phyloP scores from a whole-genome alignment of 768 basidiomycete genomes.

The Termitomyces sp. region DNA sequence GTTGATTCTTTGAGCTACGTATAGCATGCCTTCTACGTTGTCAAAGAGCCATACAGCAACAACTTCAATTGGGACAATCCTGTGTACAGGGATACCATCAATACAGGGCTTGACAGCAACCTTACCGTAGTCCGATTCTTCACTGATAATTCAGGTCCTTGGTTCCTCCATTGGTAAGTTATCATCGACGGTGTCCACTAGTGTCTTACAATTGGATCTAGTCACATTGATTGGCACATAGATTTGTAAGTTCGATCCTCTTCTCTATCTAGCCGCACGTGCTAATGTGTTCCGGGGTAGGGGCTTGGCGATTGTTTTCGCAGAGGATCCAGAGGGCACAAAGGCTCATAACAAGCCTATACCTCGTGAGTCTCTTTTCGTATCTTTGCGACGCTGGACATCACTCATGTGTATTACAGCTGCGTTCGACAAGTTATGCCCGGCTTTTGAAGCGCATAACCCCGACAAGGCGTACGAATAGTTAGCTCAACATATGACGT shows the following conservation, averaged over 20 bases:
- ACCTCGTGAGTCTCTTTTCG: not conserved
- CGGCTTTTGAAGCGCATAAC: not conserved
- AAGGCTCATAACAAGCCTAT: not conserved
- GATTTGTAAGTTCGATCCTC: not conserved
- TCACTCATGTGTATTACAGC: not conserved
- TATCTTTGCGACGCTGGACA: not conserved
- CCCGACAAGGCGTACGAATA: not conserved
- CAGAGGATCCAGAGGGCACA: slow-evolving; percentile 3
- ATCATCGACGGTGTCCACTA: not conserved
- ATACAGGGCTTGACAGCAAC: slow-evolving; percentile 22
- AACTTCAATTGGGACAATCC: slow-evolving; percentile 19
- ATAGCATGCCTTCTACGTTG: slow-evolving; percentile 32
- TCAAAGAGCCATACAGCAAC: slow-evolving; percentile 23
- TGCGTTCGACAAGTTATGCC: not conserved
- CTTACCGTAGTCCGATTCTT: slow-evolving; percentile 47
- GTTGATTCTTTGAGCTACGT: not conserved
- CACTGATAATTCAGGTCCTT: slow-evolving; percentile 63
- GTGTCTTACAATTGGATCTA: not conserved
- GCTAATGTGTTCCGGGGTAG: not conserved
- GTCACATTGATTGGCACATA: slow-evolving; percentile 11
- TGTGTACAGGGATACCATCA: slow-evolving; percentile 29
- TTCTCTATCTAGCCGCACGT: not conserved
- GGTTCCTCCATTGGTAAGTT: slow-evolving; percentile 20
- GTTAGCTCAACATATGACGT: too few relatives aligned
- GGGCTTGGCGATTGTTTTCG: slow-evolving; percentile 5